Percentiles rank a stretch among this genome's conserved stretches.
phyloP scores from a whole-genome alignment of 1,284 basidiomycete genomes.

The Rhodotorula glutinis region DNA sequence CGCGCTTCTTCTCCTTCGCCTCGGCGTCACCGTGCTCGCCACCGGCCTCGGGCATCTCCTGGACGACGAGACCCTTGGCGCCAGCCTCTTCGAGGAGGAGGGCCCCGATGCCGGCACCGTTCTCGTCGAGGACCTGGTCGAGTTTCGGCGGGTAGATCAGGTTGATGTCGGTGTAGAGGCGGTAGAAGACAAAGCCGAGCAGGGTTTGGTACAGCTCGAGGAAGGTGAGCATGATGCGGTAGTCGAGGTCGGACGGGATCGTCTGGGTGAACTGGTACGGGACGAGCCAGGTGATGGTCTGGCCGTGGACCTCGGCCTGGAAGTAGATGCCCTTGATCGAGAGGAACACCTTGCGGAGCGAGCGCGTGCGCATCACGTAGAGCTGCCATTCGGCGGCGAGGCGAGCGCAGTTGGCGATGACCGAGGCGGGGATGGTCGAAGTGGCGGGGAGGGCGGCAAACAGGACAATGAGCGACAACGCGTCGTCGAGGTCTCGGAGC shows the following conservation, averaged over 20 bases:
- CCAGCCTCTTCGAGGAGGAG: conserved; percentile 68
- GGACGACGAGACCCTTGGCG: conserved; percentile 43
- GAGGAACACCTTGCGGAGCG: conserved; percentile 87
- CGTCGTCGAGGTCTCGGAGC: conserved; percentile 94
- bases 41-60: conserved; percentile 31
- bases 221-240: conserved; percentile 98
- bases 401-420: conserved; percentile 86
- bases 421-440: conserved; percentile 67
- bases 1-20: conserved; percentile 48
- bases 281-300: conserved; percentile 88
- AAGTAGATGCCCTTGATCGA: conserved; percentile 99
- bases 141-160: conserved; percentile 92
- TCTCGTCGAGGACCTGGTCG: conserved; percentile 78
- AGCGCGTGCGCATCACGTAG: conserved; percentile 84
- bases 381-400: conserved; percentile 70
- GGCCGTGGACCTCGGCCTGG: conserved; percentile 90
- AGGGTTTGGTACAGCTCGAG: conserved; percentile 97
- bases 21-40: conserved; percentile 45
- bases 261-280: conserved; percentile 97
- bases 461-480: conserved; percentile 88
- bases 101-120: conserved; percentile 84
- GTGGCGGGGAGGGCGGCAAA: conserved; percentile 83
- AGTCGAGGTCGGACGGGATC: conserved; percentile 91
- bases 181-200: conserved; percentile 93
- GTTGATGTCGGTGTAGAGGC: conserved; percentile 91